Conservation (phyloP, 441 rosid genomes). For the Mallotus japonicus region DNA sequence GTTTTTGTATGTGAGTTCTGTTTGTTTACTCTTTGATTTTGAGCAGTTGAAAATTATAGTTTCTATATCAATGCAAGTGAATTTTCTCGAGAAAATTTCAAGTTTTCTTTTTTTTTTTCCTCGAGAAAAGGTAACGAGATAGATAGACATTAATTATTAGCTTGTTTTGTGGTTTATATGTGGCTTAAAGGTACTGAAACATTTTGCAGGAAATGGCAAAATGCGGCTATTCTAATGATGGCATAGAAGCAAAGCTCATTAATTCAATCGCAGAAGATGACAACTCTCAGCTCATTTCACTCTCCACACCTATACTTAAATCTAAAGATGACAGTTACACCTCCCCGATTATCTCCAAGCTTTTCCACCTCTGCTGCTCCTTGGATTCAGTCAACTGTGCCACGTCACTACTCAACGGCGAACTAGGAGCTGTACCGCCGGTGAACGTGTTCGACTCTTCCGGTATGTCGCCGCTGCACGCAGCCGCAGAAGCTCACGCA, state of each 20-base stretch:
- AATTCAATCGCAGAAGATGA: slow-evolving; percentile 48
- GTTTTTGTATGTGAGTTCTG: neutral
- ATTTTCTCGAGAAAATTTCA: no score
- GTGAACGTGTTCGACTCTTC: slow-evolving; percentile 45
- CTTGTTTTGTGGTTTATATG: neutral
- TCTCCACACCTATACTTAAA: slow-evolving; percentile 28
- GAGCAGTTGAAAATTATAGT: no score
- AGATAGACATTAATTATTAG: no score
- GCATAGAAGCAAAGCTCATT: slow-evolving; percentile 28
- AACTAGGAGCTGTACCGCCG: slow-evolving; percentile 49
- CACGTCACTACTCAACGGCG: slow-evolving; percentile 53
- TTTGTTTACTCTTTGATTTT: no score
- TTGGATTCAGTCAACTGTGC: slow-evolving; percentile 63
- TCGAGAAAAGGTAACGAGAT: no score
- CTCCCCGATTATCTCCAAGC: slow-evolving; percentile 34
- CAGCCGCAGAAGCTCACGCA: slow-evolving; percentile 59
- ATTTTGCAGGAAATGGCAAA: neutral
- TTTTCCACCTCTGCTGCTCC: slow-evolving; percentile 55
- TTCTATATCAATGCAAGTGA: no score
- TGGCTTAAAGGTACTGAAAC: neutral
- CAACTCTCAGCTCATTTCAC: slow-evolving; percentile 34
- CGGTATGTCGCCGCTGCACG: slow-evolving; percentile 58
- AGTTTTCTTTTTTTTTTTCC: no score
- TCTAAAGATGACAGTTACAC: slow-evolving; percentile 1
- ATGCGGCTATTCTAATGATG: neutral